Conservation (phyloP, 2,329 filamentous ascomycete species). For the Colletotrichum sublineola region DNA sequence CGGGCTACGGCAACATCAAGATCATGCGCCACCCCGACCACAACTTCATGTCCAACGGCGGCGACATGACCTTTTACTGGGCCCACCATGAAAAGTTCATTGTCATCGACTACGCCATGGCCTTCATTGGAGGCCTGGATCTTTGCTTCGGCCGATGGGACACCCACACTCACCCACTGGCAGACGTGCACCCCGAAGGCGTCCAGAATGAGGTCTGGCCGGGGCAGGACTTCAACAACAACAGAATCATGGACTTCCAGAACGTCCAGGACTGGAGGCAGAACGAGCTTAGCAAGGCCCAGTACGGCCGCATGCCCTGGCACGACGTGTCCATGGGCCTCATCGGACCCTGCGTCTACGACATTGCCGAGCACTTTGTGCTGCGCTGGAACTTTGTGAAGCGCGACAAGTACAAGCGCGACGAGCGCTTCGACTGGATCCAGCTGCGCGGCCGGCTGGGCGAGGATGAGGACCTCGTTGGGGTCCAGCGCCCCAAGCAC, state of each 20-base stretch:
- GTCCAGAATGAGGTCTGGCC: conserved; percentile 89
- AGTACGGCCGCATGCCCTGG: conserved; percentile 97
- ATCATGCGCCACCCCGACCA: conserved; percentile 95
- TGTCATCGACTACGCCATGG: conserved; percentile 90
- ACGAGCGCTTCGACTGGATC: conserved; percentile 87
- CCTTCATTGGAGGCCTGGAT: conserved; percentile 95
- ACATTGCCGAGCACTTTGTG: conserved; percentile 96
- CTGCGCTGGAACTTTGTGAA: conserved; percentile 97
- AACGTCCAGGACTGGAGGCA: conserved; percentile 92
- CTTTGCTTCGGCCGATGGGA: conserved; percentile 98
- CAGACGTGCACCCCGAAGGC: conserved; percentile 89
- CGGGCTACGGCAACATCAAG: conserved; percentile 88
- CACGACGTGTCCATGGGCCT: conserved; percentile 95
- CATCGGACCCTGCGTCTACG: conserved; percentile 90
- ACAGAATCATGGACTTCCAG: conserved; percentile 95
- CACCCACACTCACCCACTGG: conserved; percentile 82
- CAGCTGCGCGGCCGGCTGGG: conserved; percentile 81
- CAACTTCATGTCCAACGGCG: conserved; percentile 92
- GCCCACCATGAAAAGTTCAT: conserved; percentile 99
- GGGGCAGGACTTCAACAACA: conserved; percentile 98
- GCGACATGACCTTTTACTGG: conserved; percentile 98
- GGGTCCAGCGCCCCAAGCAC: conserved; percentile 88
- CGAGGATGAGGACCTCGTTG: conserved; percentile 86
- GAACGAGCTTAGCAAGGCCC: conserved; percentile 91
- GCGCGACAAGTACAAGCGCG: conserved; percentile 96